phyloP scores from a whole-genome alignment of 2,329 filamentous ascomycete genomes.

The Exophiala lecanii-corni region DNA sequence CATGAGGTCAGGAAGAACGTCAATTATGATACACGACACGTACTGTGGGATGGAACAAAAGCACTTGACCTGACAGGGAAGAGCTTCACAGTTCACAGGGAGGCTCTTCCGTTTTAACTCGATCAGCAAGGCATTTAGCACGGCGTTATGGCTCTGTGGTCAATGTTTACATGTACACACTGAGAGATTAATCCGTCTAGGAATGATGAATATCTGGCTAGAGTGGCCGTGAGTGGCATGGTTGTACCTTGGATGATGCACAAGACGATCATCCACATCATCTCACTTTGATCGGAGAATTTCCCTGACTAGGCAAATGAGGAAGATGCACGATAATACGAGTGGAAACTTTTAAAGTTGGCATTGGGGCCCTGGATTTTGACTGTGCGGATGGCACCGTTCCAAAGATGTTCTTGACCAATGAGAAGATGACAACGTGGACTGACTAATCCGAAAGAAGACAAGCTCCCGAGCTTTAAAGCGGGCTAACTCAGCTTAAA shows the following conservation, averaged over 20 bases:
- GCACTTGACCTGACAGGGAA: slow-evolving; percentile 22
- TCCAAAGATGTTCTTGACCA: neutral
- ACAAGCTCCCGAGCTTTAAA: too few relatives aligned
- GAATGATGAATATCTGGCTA: too few relatives aligned
- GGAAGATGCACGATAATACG: too few relatives aligned
- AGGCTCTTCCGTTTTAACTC: slow-evolving; percentile 23
- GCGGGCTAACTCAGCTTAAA: too few relatives aligned
- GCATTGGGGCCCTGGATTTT: neutral
- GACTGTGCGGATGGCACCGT: neutral
- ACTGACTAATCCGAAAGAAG: neutral
- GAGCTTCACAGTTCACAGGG: slow-evolving; percentile 22
- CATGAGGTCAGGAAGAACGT: slow-evolving; percentile 28
- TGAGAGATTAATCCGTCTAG: neutral
- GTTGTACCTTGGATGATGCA: too few relatives aligned
- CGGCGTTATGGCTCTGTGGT: too few relatives aligned
- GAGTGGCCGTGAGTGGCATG: too few relatives aligned
- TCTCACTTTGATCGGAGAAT: too few relatives aligned
- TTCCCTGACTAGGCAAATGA: too few relatives aligned
- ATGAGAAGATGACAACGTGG: neutral
- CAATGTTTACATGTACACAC: too few relatives aligned
- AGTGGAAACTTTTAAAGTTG: neutral
- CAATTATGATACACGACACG: slow-evolving; percentile 25
- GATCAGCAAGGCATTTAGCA: slow-evolving; percentile 5
- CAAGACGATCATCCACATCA: too few relatives aligned
- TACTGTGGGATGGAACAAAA: slow-evolving; percentile 22